These are phyloP conservation scores for Backusella westeae DNA, from an alignment of 192 early-diverging fungal genomes.

Conservation along the genomic window DNA sequence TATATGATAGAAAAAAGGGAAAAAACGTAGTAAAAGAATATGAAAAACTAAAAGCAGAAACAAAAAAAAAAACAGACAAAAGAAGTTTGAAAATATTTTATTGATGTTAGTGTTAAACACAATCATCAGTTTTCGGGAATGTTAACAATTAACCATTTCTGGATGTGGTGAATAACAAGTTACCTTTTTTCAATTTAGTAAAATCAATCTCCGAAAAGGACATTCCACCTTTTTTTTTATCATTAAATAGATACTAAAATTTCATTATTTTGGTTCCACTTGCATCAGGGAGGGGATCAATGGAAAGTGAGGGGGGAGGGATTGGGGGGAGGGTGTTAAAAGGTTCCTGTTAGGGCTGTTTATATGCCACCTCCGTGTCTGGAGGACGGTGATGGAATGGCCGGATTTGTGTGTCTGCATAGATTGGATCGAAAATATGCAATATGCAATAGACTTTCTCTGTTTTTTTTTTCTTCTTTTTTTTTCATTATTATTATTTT, in stretches of 20 bases:
- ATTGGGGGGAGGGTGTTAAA: background rate
- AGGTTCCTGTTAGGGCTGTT: constrained; percentile 5
- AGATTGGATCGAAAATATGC: constrained; percentile 18
- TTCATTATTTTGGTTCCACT: constrained; percentile 15
- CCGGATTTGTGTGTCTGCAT: constrained; percentile 13
- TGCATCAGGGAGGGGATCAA: constrained; percentile 5
- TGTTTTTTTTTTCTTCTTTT: background rate
- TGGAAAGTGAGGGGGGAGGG: background rate
- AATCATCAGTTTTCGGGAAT: constrained; percentile 4
- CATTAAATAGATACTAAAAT: constrained; percentile 7
- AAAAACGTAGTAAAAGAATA: background rate
- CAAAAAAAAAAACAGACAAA: background rate
- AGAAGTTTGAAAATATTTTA: constrained; percentile 1
- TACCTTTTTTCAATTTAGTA: background rate
- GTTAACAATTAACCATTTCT: constrained; percentile 10
- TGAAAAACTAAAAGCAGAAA: background rate
- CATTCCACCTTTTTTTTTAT: background rate
- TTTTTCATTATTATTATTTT: background rate
- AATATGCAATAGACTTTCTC: constrained; percentile 4
- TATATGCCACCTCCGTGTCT: constrained; percentile 15
- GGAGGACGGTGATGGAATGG: constrained; percentile 17
- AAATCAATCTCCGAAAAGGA: background rate
- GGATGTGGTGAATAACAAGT: background rate
- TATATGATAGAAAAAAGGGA: background rate
- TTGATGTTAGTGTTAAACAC: background rate